Evolutionary conservation across 2,329 filamentous ascomycete genomes (phyloP).

Genomic region (Arthrinium phaeospermum): DNA sequence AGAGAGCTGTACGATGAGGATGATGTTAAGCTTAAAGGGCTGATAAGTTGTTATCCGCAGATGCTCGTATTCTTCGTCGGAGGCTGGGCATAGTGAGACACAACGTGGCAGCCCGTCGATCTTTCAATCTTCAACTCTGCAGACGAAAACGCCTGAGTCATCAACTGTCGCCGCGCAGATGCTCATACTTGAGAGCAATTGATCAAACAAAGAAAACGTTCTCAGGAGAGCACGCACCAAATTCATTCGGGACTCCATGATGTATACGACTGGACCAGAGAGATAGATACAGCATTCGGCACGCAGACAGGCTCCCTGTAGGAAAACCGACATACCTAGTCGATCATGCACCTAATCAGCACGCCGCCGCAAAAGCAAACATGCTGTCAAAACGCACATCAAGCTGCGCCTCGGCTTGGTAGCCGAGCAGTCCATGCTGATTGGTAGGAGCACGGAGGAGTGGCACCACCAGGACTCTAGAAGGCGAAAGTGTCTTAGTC

Average conservation of each 20-base stretch:
- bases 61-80: neutral
- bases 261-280: neutral
- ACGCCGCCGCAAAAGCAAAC: constrained; percentile 4
- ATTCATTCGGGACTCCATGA: neutral
- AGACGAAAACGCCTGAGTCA: too few relatives aligned
- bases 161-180: neutral
- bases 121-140: neutral
- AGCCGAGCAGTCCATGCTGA: neutral
- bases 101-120: constrained; percentile 1
- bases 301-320: too few relatives aligned
- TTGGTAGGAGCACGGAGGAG: neutral
- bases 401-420: neutral
- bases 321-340: neutral
- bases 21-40: neutral
- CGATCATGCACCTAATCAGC: neutral
- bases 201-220: neutral
- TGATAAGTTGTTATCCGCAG: neutral
- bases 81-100: neutral
- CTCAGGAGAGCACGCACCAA: neutral
- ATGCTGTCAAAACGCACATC: constrained; percentile 4
- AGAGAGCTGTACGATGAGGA: neutral
- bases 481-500: neutral
- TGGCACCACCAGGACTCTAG: neutral
- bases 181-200: neutral
- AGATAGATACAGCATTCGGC: neutral